Base-by-base conservation (phyloP, 2,329 filamentous ascomycete genomes). In the Aspergillus ibericus region DNA sequence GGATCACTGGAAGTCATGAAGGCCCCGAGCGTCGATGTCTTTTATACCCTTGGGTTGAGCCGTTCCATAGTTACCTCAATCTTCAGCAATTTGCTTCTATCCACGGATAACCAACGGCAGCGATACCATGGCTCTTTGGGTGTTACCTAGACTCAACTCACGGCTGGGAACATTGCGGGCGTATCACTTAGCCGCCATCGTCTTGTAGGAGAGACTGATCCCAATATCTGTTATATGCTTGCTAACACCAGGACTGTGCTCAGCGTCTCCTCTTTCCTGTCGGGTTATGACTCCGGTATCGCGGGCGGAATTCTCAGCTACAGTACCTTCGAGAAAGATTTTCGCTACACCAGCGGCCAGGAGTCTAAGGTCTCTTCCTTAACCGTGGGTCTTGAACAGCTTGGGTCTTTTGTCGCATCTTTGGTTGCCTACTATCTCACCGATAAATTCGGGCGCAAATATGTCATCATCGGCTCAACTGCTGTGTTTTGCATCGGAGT, bases 401-500 rank as follows among this genome's bases (percentile, higher is more conserved):
- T 80, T 2, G 82, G 81, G 32, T 59, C 80, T 18, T 84, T 84
- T 63, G 75, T 83, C 51, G 78, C 81, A n/a, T 80, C 80, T 53
- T 76, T 83, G 52, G 65, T 73, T 53, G 77, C 80, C 51, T 81
- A 78, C 66, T 78, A 79, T 0, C 61, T 83, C 34, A 80, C 78
- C 1, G 75, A 79, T 46, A 69, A 69, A 18, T 76, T 74, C 48
- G 82, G 81, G 9, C 77, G 82, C 22, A 75, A 76, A 58, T 75
- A 68, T 66, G 75, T 77, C 10, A 74, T 83, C 47, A 73, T 81
- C 10, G 69, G 77, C 18, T 74, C 75, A 16, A 80, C 80, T 51
- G 56, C 72, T 2, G 64, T 82, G 22, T 76, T 77, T 51, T 71
- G 67, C 48, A 34, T 73, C 38, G 74, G 74, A 4, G 68, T 69